These are phyloP conservation scores for Fusarium sp. DNA, from an alignment of 2,329 filamentous ascomycete genomes.

Conservation along the genomic window DNA sequence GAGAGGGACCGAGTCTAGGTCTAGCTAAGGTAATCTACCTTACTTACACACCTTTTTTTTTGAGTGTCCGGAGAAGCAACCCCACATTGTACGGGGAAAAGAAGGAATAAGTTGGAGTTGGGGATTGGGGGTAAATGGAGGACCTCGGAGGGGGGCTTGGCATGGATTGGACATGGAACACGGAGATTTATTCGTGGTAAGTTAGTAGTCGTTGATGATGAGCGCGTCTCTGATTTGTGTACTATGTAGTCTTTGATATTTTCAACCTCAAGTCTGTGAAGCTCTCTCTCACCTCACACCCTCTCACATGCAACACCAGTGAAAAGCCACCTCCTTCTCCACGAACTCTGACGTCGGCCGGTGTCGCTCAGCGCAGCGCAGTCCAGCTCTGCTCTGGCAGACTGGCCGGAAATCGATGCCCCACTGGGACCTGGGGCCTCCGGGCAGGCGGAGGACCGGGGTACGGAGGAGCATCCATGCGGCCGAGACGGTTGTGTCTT, in stretches of 20 bases:
- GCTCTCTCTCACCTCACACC: constrained; percentile 17
- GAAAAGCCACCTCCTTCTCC: background rate
- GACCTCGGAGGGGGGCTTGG: constrained; percentile 29
- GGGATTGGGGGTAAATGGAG: constrained; percentile 29
- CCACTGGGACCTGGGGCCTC: constrained; percentile 26
- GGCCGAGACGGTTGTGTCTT: constrained; percentile 27
- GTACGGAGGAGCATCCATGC: constrained; percentile 40
- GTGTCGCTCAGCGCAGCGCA: constrained; percentile 3
- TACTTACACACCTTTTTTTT: constrained; percentile 33
- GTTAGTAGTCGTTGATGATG: background rate
- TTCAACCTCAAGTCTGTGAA: background rate
- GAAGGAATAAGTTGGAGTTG: constrained; percentile 21
- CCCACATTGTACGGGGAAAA: constrained; percentile 36
- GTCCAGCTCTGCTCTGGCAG: background rate
- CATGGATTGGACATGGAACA: background rate
- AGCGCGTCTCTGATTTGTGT: background rate
- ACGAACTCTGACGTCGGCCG: constrained; percentile 32
- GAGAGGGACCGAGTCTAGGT: constrained; percentile 22
- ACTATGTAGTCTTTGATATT: background rate
- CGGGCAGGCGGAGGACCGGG: constrained; percentile 47
- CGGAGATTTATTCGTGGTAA: background rate
- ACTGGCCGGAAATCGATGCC: constrained; percentile 9
- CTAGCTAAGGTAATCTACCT: constrained; percentile 4
- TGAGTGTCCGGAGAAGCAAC: constrained; percentile 29
- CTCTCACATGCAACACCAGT: background rate